These are phyloP conservation scores for Calycina herbarum DNA, from an alignment of 2,329 filamentous ascomycete species.

Conservation along the genomic window DNA sequence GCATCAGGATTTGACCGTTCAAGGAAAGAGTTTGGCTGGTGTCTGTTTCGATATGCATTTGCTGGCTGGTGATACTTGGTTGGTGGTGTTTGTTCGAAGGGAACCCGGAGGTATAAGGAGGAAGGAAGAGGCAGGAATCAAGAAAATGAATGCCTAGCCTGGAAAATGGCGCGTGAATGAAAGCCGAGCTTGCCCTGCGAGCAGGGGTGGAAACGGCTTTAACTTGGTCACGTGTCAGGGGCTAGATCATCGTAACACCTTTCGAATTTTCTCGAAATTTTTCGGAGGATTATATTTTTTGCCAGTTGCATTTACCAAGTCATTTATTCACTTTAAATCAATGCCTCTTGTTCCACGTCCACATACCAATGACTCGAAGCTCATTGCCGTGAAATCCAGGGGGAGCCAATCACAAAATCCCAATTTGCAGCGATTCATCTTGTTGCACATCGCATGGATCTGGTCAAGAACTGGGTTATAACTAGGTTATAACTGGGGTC, in stretches of 20 bases:
- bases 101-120: slow-evolving; percentile 31
- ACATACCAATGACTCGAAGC: not conserved
- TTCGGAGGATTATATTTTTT: no score
- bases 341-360: not conserved
- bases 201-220: not conserved
- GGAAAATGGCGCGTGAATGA: not conserved
- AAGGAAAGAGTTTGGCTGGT: slow-evolving; percentile 24
- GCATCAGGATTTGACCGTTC: slow-evolving; percentile 33
- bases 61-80: slow-evolving; percentile 20
- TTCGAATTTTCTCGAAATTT: not conserved
- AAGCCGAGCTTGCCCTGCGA: not conserved
- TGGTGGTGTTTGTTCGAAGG: slow-evolving; percentile 15
- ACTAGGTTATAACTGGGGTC: not conserved
- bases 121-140: slow-evolving; percentile 14
- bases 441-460: slow-evolving; percentile 1
- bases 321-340: no score
- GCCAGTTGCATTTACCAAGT: no score
- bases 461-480: not conserved
- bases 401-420: not conserved
- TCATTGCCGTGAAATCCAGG: not conserved
- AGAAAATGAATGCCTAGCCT: not conserved
- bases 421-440: not conserved
- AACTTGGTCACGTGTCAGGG: not conserved
- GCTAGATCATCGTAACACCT: not conserved
- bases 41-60: slow-evolving; percentile 39